A percentile compares a stretch with the other conserved stretches of the same genome.
These are phyloP conservation scores for Penicillium paxilli DNA, from an alignment of 495 filamentous ascomycete species.

Conservation along the genomic window DNA sequence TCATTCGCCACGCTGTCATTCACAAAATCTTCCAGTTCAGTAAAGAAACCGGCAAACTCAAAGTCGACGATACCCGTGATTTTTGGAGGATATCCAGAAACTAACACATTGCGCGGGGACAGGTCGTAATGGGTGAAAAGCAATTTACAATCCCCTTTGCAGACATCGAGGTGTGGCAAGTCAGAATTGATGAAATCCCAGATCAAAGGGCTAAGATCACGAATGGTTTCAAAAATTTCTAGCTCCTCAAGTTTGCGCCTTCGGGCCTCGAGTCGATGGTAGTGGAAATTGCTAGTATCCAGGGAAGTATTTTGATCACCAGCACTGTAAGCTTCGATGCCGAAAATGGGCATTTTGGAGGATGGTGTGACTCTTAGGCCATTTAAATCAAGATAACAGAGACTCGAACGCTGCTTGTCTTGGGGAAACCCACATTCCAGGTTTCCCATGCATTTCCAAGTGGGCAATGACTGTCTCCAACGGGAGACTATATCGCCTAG, in stretches of 20 bases:
- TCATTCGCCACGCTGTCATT: neutral
- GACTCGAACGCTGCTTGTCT: neutral
- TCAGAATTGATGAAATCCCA: neutral
- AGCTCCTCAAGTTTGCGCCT: neutral
- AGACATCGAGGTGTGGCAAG: neutral
- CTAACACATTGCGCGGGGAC: neutral
- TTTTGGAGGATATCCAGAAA: neutral
- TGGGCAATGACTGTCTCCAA: neutral
- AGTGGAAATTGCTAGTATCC: neutral
- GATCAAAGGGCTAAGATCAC: neutral
- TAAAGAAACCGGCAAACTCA: neutral
- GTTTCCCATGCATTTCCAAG: neutral
- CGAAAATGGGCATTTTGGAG: neutral
- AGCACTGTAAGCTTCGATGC: neutral
- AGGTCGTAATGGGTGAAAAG: neutral
- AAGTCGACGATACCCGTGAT: neutral
- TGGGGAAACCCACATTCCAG: neutral
- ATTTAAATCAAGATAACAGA: too few relatives aligned
- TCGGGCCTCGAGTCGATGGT: neutral
- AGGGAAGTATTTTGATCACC: too few relatives aligned
- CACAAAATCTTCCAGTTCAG: neutral
- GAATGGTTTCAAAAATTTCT: neutral
- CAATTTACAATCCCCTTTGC: neutral
- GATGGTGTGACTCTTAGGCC: neutral
- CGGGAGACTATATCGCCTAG: neutral